Evolutionary conservation across 192 early-diverging fungal species (phyloP), one percentile per base, ranked within the genome.

Genomic region (Fimicolochytrium jonesii): DNA sequence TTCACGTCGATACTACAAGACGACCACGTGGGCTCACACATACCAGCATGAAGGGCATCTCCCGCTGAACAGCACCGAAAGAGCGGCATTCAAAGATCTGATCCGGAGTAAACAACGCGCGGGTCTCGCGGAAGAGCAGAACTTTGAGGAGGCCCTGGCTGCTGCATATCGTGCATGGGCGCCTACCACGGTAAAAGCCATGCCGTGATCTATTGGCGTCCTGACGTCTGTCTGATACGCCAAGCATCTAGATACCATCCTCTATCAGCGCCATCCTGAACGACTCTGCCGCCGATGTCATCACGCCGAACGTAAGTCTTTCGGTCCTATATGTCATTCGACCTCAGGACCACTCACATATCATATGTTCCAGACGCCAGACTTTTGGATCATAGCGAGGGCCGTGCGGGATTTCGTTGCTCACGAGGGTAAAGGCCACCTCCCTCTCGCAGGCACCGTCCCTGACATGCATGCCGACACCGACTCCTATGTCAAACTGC

Each of bases 391-490:
- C 25, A 70, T 93, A 48, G 81, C 80, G 0, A 75, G 83, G 28
- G 94, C 93, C 0, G 70, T 92, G 18, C 73, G 82, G 45, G 82
- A 91, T 20, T 98, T 94, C 74, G 79, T 92, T 10, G 73, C 77
- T 25, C 80, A 86, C 41, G 85, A 91, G 58, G 77, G 86, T 1
- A 56, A 75, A 22, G 90, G 90, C 4, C 68, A 71, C 42, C 77
- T 98, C 29, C 96, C 96, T 0, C 68, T 94, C 13, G 80, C 89
- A 1, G 96, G 96, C 5, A 71, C 75, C 22, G 81, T 98, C 20
- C 94, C 96, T 0, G 96, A 98, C 71, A 98, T 98, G 96, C 97
- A 98, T 69, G 82, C 96, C 5, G 91, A 98, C 64, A 97, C 94
- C 1, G 79, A 81, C 23, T 85, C 86, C 34, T 98, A 88, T 69